phyloP scores from a whole-genome alignment of 1,284 basidiomycete species.

The Coriolopsis trogii region DNA sequence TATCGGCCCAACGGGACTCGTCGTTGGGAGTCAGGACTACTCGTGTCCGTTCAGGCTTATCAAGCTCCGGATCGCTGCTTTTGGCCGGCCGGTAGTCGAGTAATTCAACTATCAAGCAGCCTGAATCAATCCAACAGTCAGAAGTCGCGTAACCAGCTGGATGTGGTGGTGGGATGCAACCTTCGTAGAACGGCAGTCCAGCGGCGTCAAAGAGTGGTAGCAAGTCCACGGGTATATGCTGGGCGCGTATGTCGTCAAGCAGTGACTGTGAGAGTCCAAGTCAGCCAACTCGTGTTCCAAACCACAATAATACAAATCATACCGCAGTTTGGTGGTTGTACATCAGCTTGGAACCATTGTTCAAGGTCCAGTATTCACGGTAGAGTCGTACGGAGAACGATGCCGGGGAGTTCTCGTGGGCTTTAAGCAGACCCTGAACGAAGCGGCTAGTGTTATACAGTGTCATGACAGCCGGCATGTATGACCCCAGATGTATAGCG shows the following conservation, averaged over 20 bases:
- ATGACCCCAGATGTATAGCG: background rate
- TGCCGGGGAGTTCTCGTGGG: constrained; percentile 55
- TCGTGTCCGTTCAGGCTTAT: constrained; percentile 63
- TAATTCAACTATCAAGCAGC: constrained; percentile 80
- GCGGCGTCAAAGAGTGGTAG: constrained; percentile 73
- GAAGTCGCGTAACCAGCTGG: too few relatives aligned
- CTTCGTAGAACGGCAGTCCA: constrained; percentile 77
- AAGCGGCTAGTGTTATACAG: constrained; percentile 73
- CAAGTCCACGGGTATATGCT: constrained; percentile 81
- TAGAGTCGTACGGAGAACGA: constrained; percentile 78
- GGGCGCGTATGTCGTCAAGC: constrained; percentile 76
- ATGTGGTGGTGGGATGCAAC: too few relatives aligned
- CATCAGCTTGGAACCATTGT: constrained; percentile 74
- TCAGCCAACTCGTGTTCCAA: constrained; percentile 8
- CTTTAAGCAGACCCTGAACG: constrained; percentile 58
- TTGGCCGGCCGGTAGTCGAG: constrained; percentile 68
- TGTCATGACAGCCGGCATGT: constrained; percentile 47
- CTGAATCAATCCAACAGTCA: too few relatives aligned
- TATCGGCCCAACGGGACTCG: constrained; percentile 76
- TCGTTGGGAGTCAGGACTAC: constrained; percentile 74
- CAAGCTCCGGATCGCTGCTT: constrained; percentile 52
- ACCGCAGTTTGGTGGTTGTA: constrained; percentile 81
- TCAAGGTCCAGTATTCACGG: constrained; percentile 77
- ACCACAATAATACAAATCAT: constrained; percentile 17
- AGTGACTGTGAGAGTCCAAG: constrained; percentile 55